phyloP scores from a whole-genome alignment of 495 filamentous ascomycete genomes.

The Neurospora sp. region DNA sequence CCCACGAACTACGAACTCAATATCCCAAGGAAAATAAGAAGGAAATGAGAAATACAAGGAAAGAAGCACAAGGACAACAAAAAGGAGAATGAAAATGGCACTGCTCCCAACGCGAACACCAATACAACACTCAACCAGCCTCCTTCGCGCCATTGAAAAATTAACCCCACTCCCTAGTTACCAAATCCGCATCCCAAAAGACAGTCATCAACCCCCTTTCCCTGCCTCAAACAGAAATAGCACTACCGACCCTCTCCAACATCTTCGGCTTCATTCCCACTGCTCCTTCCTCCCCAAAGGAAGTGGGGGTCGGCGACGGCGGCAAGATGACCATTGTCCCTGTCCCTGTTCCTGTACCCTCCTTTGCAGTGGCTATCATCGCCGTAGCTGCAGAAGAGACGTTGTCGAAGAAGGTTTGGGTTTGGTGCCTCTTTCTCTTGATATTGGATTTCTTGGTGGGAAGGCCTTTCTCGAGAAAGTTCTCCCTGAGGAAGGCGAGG shows the following conservation, averaged over 20 bases:
- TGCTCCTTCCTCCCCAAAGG: neutral
- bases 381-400: neutral
- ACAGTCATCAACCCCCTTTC: too few species aligned
- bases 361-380: neutral
- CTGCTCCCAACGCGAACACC: too few species aligned
- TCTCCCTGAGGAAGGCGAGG: slow-evolving; percentile 44
- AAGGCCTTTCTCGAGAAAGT: slow-evolving; percentile 27
- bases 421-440: neutral
- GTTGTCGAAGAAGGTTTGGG: neutral
- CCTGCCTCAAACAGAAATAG: too few species aligned
- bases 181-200: too few species aligned
- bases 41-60: too few species aligned
- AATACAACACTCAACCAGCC: too few species aligned
- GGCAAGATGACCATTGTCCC: neutral
- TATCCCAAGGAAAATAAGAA: too few species aligned
- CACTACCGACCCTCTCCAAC: neutral
- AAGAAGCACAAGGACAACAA: too few species aligned
- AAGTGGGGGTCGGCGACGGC: neutral
- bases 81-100: too few species aligned
- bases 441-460: neutral
- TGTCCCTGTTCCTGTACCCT: neutral
- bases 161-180: too few species aligned
- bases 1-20: too few species aligned
- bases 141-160: too few species aligned
- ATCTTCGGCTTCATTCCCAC: neutral